phyloP scores from a whole-genome alignment of 225 moss, liverwort and hornwort genomes.

The Pseudisothecium myosuroides region DNA sequence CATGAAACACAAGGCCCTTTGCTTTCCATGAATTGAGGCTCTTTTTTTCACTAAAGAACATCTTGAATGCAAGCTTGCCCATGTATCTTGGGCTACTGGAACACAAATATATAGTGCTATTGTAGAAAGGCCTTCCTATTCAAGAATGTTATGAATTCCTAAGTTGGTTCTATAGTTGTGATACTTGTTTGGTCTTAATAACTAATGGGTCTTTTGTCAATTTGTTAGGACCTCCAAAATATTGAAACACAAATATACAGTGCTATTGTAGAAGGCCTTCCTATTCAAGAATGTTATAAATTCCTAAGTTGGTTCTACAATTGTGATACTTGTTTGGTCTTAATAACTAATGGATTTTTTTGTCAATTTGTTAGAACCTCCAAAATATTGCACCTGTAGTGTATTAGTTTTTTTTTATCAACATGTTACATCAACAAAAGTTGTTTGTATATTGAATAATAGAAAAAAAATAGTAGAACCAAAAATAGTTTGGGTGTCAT shows the following conservation, averaged over 20 bases:
- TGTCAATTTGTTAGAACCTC: background rate
- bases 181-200: background rate
- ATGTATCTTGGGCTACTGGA: background rate
- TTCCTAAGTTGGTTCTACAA: background rate
- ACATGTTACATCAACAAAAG: background rate
- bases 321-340: background rate
- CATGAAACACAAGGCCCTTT: accelerated
- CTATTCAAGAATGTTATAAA: background rate
- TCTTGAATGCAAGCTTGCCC: background rate
- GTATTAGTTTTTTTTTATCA: accelerated
- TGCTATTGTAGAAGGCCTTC: background rate
- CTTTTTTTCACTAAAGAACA: background rate
- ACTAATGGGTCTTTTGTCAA: background rate
- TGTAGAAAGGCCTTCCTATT: too few species aligned
- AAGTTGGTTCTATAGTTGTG: too few species aligned
- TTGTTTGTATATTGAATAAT: background rate
- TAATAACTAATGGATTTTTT: background rate
- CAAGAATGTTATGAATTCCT: background rate
- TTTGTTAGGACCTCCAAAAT: too few species aligned
- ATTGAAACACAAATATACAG: background rate
- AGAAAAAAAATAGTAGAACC: background rate
- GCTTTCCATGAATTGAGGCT: background rate
- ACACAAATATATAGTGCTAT: background rate
- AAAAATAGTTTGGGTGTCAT: background rate
- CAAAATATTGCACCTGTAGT: accelerated